Evolutionary conservation across 148 eudicot species (phyloP), one percentile per base, ranked within the genome.

Genomic region (Rhododendron mucronatum): DNA sequence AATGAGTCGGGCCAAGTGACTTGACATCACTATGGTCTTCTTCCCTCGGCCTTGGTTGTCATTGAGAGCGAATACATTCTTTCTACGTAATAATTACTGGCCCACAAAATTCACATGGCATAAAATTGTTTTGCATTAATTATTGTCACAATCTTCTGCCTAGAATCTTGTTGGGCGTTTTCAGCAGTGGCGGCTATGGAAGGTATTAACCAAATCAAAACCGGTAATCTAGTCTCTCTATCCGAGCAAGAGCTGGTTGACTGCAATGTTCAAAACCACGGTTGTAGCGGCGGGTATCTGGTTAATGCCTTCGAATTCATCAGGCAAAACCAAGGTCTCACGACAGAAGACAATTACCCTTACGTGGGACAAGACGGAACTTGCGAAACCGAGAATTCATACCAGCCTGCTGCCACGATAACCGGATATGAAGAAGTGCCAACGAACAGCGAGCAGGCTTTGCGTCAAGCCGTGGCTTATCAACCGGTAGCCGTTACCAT

Each of bases 101-200:
- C 57, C 57, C 57, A 51, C 57, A 51, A 51, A 51, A 51, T 14
- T 51, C 14, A 12, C 18, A 14, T 4, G 16, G 44, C 44, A 41
- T 41, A 41, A 41, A 41, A 5, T 5, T 5, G 1, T 41, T 41
- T 41, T 5, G 5, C 44, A 41, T 41, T 41, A 41, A 41, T 41
- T 41, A 39, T 41, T 41, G 44, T 48, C 3, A 9, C 26, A 33
- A 9, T 7, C n/a, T 30, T 51, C 16, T 41, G 44, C 12, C 47
- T 16, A 88, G 94, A 89, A 74, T 86, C 88, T 61, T 91, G 94
- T 21, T 93, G 93, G 93, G 93, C 93, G 7, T 91, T 91, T 63
- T 84, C 93, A 59, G 86, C 92, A 1, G 93, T 93, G 69, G 92
- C 90, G 71, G 89, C 93, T 16, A 57, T 15, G 18, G 59, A 53